phyloP scores from a whole-genome alignment of 1,284 basidiomycete species.

The Albatrellus sp. region DNA sequence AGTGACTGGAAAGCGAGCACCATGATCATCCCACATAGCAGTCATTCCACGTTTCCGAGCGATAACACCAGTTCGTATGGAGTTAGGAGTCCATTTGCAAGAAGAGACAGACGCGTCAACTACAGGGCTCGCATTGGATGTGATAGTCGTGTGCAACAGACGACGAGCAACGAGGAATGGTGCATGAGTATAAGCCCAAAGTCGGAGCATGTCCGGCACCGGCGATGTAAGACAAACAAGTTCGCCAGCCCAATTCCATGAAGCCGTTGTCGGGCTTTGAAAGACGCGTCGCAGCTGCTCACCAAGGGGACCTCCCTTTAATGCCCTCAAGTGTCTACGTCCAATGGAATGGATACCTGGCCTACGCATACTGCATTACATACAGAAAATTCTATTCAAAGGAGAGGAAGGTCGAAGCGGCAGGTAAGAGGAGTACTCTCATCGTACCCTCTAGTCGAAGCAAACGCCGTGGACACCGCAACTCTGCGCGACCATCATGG shows the following conservation, averaged over 20 bases:
- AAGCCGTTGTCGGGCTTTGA: slow-evolving; percentile 5
- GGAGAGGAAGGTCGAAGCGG: slow-evolving; percentile 11
- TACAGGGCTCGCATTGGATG: slow-evolving; percentile 21
- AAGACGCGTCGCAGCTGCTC: background rate
- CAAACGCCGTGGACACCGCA: slow-evolving; percentile 40
- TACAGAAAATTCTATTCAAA: slow-evolving; percentile 1
- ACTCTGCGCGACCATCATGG: slow-evolving; percentile 32
- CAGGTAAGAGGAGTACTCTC: slow-evolving; percentile 19
- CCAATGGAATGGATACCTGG: slow-evolving; percentile 63
- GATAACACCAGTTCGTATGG: slow-evolving; percentile 87
- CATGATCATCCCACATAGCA: slow-evolving; percentile 84
- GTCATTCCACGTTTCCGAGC: slow-evolving; percentile 96
- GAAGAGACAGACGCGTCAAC: slow-evolving; percentile 16
- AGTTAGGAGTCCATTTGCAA: slow-evolving; percentile 75
- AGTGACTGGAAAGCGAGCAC: slow-evolving; percentile 81
- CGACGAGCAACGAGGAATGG: slow-evolving; percentile 24
- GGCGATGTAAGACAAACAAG: slow-evolving; percentile 3
- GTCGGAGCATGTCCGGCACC: slow-evolving; percentile 31
- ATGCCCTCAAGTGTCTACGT: slow-evolving; percentile 1
- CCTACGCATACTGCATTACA: slow-evolving; percentile 31
- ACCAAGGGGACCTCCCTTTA: background rate
- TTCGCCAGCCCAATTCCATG: background rate
- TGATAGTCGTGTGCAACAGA: slow-evolving; percentile 25
- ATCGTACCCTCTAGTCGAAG: slow-evolving; percentile 39
- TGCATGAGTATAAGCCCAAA: slow-evolving; percentile 30